A percentile compares a stretch with the other conserved stretches of the same genome.
Evolutionary conservation across 306 rosid species (phyloP).

Genomic region (Acmispon strigosus): DNA sequence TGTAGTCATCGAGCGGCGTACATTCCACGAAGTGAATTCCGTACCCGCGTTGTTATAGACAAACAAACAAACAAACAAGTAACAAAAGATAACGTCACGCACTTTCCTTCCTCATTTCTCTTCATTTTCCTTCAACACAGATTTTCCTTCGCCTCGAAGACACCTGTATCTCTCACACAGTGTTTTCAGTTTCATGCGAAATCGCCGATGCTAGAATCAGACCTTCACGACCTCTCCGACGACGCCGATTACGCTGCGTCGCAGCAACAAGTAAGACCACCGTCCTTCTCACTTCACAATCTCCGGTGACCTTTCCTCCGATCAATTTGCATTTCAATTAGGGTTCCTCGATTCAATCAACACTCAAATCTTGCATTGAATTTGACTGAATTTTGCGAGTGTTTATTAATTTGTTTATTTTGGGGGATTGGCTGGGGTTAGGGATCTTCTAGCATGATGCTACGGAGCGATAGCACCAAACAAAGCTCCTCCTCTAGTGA

Average conservation of each 20-base stretch:
- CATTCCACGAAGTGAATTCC: not conserved
- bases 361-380: not conserved
- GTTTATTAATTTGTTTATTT: not conserved
- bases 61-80: not conserved
- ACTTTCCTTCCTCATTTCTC: not conserved
- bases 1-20: not conserved
- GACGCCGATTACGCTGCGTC: constrained; percentile 97
- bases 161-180: not conserved
- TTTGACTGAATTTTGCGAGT: not conserved
- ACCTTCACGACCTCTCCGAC: constrained; percentile 86
- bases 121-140: constrained; percentile 9
- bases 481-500: constrained; percentile 70
- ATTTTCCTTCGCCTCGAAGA: constrained; percentile 35
- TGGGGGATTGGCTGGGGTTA: constrained; percentile 20
- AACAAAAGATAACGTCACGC: not conserved
- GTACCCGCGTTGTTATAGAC: constrained; percentile 20
- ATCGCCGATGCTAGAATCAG: constrained; percentile 71
- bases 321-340: constrained; percentile 15
- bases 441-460: constrained; percentile 71
- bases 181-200: not conserved
- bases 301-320: not conserved
- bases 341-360: constrained; percentile 20
- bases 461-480: constrained; percentile 53
- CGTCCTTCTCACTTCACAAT: not conserved
- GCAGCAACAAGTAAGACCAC: constrained; percentile 59